phyloP scores from a whole-genome alignment of 306 rosid species.

The Comarum palustre region DNA sequence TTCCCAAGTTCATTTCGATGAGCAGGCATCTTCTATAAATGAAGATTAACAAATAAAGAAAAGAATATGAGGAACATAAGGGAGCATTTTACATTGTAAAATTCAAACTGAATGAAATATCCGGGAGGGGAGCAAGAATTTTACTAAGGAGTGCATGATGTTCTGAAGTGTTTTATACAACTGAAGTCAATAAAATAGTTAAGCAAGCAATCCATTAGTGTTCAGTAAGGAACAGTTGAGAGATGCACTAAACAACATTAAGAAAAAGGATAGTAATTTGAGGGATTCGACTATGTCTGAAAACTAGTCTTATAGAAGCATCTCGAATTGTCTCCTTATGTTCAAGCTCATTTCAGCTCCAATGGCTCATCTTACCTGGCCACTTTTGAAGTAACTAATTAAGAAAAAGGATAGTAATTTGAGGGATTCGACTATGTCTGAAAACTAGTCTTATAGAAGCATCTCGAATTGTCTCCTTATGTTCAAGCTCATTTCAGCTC shows the following conservation, averaged over 20 bases:
- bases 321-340: background rate
- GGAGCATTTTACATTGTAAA: background rate
- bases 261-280: background rate
- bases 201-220: background rate
- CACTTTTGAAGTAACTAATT: background rate
- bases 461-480: background rate
- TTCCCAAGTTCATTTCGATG: slow-evolving; percentile 96
- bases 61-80: slow-evolving; percentile 10
- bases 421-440: background rate
- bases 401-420: background rate
- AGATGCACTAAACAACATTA: background rate
- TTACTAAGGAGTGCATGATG: background rate
- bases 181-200: background rate
- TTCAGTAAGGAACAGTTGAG: background rate
- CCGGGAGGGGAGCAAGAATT: background rate
- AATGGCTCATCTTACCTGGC: background rate
- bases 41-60: slow-evolving; percentile 30
- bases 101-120: background rate
- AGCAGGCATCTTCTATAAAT: slow-evolving; percentile 89
- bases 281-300: background rate
- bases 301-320: background rate
- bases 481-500: background rate
- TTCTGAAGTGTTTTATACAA: background rate
- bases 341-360: background rate
- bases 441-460: background rate